Base-by-base conservation (phyloP, 164 flowering plant species). In the Stephania japonica region DNA sequence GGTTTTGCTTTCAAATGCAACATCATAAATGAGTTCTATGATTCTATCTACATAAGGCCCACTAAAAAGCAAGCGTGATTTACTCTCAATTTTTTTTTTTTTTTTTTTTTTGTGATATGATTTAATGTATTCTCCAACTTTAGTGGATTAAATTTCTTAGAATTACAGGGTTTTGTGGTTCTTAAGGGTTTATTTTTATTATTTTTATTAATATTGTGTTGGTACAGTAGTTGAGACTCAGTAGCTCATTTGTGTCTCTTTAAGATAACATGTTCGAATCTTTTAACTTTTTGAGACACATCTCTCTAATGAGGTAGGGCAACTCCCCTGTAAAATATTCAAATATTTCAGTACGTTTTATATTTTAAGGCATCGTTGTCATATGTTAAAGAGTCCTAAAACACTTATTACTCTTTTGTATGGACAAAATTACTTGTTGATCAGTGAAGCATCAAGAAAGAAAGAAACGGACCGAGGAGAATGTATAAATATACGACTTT, bases 1-100 rank as follows among this genome's bases (percentile, higher is more conserved):
- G 23, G 23, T 24, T 59, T 59, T 59, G 64, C 64, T 59, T 59
- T 59, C 64, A 59, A 59, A 59, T 59, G 24, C 64, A 59, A 59
- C 21, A 59, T 32, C 38, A 59, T 59, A 59, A 7, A 19, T 59
- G 64, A 59, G 64, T 59, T 7, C 64, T 59, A 47, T 47, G 7
- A 2, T 56, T 32, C 38, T 32, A 32, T 32, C 38, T 32, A 32
- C 38, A 18, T 19, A 4, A 59, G 64, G 6, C 64, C 64, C 64
- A 59, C 64, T 5, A 18, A 19, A 59, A 59, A 59, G 64, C 19
- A 7, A 59, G 23, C 64, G 24, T 59, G 23, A 59, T 59, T n/a
- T n/a, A 59, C 64, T 4, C 64, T 24, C 11, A 11, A 59, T 5
- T 21, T 21, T 59, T 59, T 59, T 24, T n/a, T 21, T 59, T 21